Evolutionary conservation across 768 basidiomycete genomes (phyloP), one percentile per base, ranked within the genome.

Genomic region (Jaapia argillacea): DNA sequence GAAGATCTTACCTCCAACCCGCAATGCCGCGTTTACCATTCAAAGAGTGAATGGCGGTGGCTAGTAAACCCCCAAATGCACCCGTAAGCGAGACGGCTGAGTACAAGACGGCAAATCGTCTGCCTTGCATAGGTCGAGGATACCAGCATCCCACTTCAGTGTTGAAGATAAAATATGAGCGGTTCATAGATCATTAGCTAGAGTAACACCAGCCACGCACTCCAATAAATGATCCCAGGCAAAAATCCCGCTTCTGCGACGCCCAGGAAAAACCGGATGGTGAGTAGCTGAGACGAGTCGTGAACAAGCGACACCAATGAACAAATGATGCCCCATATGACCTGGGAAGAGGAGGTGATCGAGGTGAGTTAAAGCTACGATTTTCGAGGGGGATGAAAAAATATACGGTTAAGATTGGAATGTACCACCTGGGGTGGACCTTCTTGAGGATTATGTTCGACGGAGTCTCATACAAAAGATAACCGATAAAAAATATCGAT

Each of bases 201-300:
- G n/a, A n/a, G 26, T 14, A 7, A 20, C 5, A 51, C 56, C 22
- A 16, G 31, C 31, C 16, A 33, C 31, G 31, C 27, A 53, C 53
- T 26, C 51, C 43, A 58, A 48, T 60, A 68, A 16, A 61, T 52
- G 31, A 67, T 57, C 24, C 64, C 66, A 6, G 66, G 66, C 42
- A 64, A 55, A 46, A 66, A 58, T 14, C 68, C 66, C 5, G 66
- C 65, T 46, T 68, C 67, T 3, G 59, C 53, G 21, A 56, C 48
- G 5, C 62, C 61, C 21, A 63, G 53, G 31, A 50, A 51, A 43
- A 58, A 54, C 6, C 57, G 51, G 4, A 53, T 48, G 16, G 43
- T 56, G 24, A 49, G 48, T 4, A 65, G 48, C 4, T 52, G 54
- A 6, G 54, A 42, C 3, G 57, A 49, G 36, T 25, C 48, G 12